These are phyloP conservation scores for Gaillardinia entomophila DNA, from an alignment of 805 yeast species.

Conservation along the genomic window DNA sequence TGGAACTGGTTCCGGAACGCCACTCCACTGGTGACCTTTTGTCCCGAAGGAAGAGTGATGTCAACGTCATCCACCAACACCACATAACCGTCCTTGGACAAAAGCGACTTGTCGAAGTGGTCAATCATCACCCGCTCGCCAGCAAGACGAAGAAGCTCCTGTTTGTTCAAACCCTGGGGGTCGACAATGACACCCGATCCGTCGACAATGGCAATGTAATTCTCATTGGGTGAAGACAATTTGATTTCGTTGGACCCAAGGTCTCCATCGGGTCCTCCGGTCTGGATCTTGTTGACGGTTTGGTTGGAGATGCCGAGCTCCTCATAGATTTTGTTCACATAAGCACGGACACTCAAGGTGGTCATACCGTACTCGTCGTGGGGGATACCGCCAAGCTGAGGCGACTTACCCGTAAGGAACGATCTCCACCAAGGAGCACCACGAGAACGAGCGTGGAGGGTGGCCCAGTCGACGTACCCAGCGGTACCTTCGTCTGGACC, in stretches of 20 bases:
- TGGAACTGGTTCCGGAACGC: constrained; percentile 90
- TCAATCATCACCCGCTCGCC: constrained; percentile 68
- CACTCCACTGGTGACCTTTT: constrained; percentile 73
- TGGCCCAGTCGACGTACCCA: constrained; percentile 94
- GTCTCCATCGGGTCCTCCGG: constrained; percentile 99
- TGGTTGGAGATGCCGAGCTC: constrained; percentile 59
- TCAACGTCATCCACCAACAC: constrained; percentile 84
- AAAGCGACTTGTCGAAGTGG: constrained; percentile 57
- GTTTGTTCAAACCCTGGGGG: constrained; percentile 80
- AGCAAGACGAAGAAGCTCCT: constrained; percentile 76
- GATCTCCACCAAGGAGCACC: constrained; percentile 99
- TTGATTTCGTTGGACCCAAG: constrained; percentile 93
- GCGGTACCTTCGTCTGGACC: constrained; percentile 99
- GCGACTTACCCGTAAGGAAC: constrained; percentile 93
- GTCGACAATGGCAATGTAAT: constrained; percentile 83
- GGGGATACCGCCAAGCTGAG: constrained; percentile 92
- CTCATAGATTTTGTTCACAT: constrained; percentile 80
- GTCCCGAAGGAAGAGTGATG: constrained; percentile 71
- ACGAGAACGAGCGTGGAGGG: constrained; percentile 82
- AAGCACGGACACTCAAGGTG: constrained; percentile 86
- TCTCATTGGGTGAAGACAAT: constrained; percentile 67
- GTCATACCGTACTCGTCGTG: constrained; percentile 99
- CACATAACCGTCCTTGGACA: constrained; percentile 71
- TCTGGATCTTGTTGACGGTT: constrained; percentile 75
- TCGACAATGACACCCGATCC: constrained; percentile 95